Percentiles rank a stretch among this genome's conserved stretches.
These are phyloP conservation scores for Pisolithus thermaeus DNA, from an alignment of 1,284 basidiomycete species.

Conservation along the genomic window DNA sequence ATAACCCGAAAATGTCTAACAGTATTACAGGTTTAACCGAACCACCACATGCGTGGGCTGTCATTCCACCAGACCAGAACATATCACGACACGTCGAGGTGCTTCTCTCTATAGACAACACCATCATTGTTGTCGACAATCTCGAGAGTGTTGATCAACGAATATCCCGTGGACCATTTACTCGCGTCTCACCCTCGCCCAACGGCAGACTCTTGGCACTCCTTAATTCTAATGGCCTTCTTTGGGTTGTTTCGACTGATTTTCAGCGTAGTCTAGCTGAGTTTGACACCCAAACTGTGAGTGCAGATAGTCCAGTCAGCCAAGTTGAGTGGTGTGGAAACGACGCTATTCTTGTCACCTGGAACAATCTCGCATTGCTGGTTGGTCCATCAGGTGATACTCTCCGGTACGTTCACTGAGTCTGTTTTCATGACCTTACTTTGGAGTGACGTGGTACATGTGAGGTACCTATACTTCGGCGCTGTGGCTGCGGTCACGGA, in stretches of 20 bases:
- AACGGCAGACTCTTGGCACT: conserved; percentile 92
- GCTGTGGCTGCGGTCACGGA: conserved; percentile 79
- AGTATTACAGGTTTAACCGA: conserved; percentile 55
- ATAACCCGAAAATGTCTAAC: conserved; percentile 8
- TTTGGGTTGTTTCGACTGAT: conserved; percentile 93
- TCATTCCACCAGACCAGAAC: conserved; percentile 82
- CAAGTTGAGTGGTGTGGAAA: conserved; percentile 96
- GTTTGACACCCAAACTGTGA: conserved; percentile 61
- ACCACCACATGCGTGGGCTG: conserved; percentile 76
- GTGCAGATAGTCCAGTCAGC: conserved; percentile 49
- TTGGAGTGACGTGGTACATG: conserved; percentile 42
- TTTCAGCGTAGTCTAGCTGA: conserved; percentile 88
- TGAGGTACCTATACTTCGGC: conserved; percentile 77
- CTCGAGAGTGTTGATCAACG: conserved; percentile 85
- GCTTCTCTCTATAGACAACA: conserved; percentile 70
- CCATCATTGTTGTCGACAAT: conserved; percentile 80
- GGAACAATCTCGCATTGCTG: conserved; percentile 75
- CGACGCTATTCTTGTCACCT: conserved; percentile 87
- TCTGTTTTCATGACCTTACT: not conserved
- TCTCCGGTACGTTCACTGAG: conserved; percentile 55
- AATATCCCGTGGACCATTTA: conserved; percentile 86
- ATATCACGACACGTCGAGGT: conserved; percentile 86
- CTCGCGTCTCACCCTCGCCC: conserved; percentile 81
- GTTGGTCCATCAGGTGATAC: conserved; percentile 92
- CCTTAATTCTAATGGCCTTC: conserved; percentile 62